Evolutionary conservation across 306 rosid species (phyloP).

Genomic region (Amphicarpaea edgeworthii): DNA sequence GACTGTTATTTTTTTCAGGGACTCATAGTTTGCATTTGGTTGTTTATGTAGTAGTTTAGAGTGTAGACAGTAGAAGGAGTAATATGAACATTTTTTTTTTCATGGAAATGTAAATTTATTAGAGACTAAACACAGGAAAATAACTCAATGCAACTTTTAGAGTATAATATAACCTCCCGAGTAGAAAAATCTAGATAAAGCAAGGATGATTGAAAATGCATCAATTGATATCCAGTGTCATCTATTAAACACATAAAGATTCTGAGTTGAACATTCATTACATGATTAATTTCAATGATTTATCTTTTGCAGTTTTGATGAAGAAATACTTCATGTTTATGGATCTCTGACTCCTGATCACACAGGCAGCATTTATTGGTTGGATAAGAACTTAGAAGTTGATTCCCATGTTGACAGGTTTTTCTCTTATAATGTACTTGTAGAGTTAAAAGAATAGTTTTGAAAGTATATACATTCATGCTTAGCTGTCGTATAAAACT

Average conservation of each 20-base stretch:
- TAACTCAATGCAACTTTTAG: neutral
- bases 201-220: neutral
- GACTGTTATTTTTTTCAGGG: neutral
- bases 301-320: constrained; percentile 74
- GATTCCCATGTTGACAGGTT: constrained; percentile 58
- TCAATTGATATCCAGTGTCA: neutral
- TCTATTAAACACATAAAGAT: neutral
- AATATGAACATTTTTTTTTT: neutral
- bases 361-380: constrained; percentile 83
- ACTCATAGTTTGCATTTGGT: neutral
- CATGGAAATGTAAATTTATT: neutral
- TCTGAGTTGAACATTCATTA: constrained; percentile 25
- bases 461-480: neutral
- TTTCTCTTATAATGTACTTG: constrained; percentile 26
- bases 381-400: constrained; percentile 61
- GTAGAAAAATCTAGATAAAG: neutral
- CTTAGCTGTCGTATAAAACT: constrained; percentile 23
- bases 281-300: constrained; percentile 35
- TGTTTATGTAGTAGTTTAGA: neutral
- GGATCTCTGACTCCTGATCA: constrained; percentile 74
- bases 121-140: neutral
- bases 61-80: neutral
- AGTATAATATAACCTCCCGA: neutral
- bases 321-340: constrained; percentile 69
- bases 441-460: neutral